Percentiles rank a stretch among this genome's conserved stretches.
These are phyloP conservation scores for Eragrostis curvula DNA, from an alignment of 176 grass and related monocot genomes.

Conservation along the genomic window DNA sequence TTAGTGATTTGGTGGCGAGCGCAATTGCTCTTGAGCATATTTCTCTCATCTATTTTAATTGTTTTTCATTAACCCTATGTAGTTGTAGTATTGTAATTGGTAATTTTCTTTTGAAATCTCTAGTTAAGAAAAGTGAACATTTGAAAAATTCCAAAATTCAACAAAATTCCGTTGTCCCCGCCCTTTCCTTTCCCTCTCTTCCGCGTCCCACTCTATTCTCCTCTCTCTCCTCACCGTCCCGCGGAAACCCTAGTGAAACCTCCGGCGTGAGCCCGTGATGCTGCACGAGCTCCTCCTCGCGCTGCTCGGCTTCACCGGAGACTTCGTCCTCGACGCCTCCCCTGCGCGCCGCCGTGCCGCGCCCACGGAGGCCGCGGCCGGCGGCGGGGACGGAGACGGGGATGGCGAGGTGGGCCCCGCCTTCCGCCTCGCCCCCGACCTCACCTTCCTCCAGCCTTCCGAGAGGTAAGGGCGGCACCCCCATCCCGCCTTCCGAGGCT, in stretches of 20 bases:
- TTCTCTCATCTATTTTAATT: no score
- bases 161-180: conserved; percentile 24
- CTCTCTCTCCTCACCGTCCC: conserved; percentile 7
- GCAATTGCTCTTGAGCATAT: no score
- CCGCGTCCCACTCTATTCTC: background rate
- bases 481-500: background rate
- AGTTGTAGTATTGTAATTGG: no score
- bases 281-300: conserved; percentile 93
- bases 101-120: no score
- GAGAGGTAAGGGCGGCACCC: conserved; percentile 60
- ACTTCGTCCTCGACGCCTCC: conserved; percentile 73
- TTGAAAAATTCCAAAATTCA: no score
- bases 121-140: no score
- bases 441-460: conserved; percentile 87
- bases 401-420: conserved; percentile 45
- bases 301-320: conserved; percentile 90
- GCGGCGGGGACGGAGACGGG: conserved; percentile 15
- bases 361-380: conserved; percentile 12
- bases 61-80: no score
- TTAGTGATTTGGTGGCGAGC: no score
- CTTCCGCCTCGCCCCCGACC: conserved; percentile 87
- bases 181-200: background rate
- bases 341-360: conserved; percentile 18
- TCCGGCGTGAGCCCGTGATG: conserved; percentile 43
- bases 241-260: conserved; percentile 52